phyloP scores from a whole-genome alignment of 2,329 filamentous ascomycete species.

The Arthrinium phaeospermum region DNA sequence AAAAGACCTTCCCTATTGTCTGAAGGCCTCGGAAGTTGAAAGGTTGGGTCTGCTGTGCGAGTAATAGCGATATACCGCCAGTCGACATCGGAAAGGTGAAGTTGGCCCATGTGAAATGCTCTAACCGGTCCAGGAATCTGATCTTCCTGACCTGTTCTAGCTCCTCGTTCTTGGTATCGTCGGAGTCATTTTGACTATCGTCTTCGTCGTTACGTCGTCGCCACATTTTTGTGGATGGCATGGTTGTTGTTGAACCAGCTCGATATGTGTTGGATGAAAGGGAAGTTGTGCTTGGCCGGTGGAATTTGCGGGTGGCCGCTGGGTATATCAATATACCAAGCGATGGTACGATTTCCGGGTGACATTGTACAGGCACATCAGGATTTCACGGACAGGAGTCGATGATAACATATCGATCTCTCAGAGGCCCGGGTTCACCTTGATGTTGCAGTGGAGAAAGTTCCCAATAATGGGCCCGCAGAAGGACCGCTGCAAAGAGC shows the following conservation, averaged over 20 bases:
- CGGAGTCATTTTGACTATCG: conserved; percentile 10
- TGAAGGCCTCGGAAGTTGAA: conserved; percentile 53
- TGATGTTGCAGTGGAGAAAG: conserved; percentile 8
- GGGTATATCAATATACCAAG: neutral
- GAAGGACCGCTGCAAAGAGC: conserved; percentile 8
- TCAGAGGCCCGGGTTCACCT: neutral
- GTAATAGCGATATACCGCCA: conserved; percentile 50
- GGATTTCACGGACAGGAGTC: neutral
- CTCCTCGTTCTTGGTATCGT: conserved; percentile 9
- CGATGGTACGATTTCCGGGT: neutral
- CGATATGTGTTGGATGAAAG: neutral
- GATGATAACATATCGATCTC: conserved; percentile 13
- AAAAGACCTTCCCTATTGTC: conserved; percentile 56
- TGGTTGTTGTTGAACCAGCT: neutral
- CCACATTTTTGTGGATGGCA: neutral
- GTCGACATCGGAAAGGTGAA: conserved; percentile 54
- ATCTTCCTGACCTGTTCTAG: conserved; percentile 5
- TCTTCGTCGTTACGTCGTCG: neutral
- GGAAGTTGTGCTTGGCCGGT: neutral
- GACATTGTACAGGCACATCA: conserved; percentile 2
- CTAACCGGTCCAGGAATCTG: conserved; percentile 31
- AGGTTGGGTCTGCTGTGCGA: conserved; percentile 46
- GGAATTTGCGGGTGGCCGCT: neutral
- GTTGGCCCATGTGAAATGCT: conserved; percentile 53
- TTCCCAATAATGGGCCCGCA: neutral